Percentiles rank a stretch among this genome's conserved stretches.
These are phyloP conservation scores for Cyberlindnera lachancei DNA, from an alignment of 805 yeast species.

Conservation along the genomic window DNA sequence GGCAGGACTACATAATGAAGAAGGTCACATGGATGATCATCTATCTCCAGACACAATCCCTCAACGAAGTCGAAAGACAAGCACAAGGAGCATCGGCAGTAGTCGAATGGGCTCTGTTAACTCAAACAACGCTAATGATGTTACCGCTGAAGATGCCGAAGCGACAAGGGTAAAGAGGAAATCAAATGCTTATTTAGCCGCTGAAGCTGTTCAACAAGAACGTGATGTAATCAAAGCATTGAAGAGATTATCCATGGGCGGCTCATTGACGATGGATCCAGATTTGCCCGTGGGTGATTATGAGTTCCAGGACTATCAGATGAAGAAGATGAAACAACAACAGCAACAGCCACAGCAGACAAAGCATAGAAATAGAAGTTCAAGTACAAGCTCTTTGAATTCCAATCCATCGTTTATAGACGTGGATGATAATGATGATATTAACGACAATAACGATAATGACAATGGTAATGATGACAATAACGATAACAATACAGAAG, in stretches of 20 bases:
- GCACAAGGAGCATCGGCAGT: too few relatives aligned
- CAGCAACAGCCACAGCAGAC: too few relatives aligned
- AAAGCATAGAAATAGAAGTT: constrained; percentile 13
- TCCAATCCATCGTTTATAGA: constrained; percentile 13
- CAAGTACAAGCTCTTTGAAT: constrained; percentile 12
- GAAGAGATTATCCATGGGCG: constrained; percentile 64
- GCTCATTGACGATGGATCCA: constrained; percentile 52
- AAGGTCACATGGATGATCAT: too few relatives aligned
- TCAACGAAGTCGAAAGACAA: too few relatives aligned
- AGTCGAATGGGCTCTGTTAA: too few relatives aligned
- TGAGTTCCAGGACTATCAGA: constrained; percentile 22
- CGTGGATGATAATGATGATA: constrained; percentile 6
- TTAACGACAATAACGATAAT: constrained; percentile 2
- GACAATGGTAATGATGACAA: not conserved
- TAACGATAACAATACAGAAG: not conserved
- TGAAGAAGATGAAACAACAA: too few relatives aligned
- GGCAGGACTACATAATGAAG: too few relatives aligned
- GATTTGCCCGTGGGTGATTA: constrained; percentile 49
- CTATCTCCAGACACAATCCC: too few relatives aligned
- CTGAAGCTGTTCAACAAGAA: constrained; percentile 70
- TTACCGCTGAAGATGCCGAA: too few relatives aligned
- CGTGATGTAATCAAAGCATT: constrained; percentile 65
- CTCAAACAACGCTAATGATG: too few relatives aligned
- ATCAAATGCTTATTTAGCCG: constrained; percentile 50
- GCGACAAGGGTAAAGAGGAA: constrained; percentile 25